Conservation (phyloP, 345 rosid species). For the Carallia pectinifolia region DNA sequence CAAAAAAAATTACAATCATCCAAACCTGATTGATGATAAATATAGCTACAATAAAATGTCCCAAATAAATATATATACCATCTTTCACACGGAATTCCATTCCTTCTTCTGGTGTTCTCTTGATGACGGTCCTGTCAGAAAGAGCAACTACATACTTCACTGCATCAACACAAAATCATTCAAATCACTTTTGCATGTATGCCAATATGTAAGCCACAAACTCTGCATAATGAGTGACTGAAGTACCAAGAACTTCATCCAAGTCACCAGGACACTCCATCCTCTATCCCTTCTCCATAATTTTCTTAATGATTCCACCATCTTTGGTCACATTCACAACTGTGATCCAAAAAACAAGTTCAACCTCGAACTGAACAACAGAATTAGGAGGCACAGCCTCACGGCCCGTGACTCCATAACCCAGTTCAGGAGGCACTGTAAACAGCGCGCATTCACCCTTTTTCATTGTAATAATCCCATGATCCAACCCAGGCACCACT, state of each 20-base stretch:
- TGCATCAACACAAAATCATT: conserved; percentile 27
- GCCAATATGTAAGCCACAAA: conserved; percentile 4
- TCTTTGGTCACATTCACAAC: conserved; percentile 54
- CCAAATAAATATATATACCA: conserved; percentile 35
- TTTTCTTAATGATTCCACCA: conserved; percentile 58
- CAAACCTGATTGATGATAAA: conserved; percentile 1
- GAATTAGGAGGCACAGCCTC: conserved; percentile 46
- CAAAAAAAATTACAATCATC: background rate
- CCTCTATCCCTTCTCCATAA: conserved; percentile 43
- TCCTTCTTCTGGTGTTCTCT: conserved; percentile 49
- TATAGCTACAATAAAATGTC: background rate
- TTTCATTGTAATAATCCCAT: conserved; percentile 51
- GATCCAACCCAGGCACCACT: conserved; percentile 48
- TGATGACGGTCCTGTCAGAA: conserved; percentile 43
- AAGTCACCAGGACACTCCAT: conserved; percentile 44
- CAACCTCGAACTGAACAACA: conserved; percentile 44
- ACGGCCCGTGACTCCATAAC: conserved; percentile 41
- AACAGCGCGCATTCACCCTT: conserved; percentile 57
- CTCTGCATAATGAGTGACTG: background rate
- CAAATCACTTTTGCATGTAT: background rate
- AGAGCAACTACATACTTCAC: conserved; percentile 49
- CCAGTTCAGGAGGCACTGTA: conserved; percentile 49
- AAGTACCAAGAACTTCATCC: conserved; percentile 64
- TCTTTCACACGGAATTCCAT: conserved; percentile 57
- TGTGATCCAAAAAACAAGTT: conserved; percentile 53